Conservation (phyloP, 2,329 filamentous ascomycete species). For the Seiridium unicorne region DNA sequence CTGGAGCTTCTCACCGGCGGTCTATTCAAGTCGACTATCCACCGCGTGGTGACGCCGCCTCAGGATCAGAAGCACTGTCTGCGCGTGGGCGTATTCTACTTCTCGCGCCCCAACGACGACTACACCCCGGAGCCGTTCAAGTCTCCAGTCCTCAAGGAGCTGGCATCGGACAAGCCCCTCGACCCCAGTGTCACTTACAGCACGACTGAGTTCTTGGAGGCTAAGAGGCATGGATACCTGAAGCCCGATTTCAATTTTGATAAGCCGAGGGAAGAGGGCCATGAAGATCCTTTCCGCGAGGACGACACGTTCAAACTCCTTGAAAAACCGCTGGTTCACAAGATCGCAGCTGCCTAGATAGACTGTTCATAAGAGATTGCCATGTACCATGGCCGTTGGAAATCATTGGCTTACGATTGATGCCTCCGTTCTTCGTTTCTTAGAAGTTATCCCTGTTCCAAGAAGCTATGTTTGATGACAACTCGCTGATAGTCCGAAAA, state of each 20-base stretch:
- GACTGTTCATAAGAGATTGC: no score
- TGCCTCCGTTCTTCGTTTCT: no score
- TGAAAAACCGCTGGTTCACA: not conserved
- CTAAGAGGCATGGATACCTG: slow-evolving; percentile 2
- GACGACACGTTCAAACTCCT: not conserved
- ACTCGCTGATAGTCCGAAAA: no score
- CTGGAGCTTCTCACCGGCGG: slow-evolving; percentile 29
- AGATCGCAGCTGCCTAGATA: no score
- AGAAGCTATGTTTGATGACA: no score
- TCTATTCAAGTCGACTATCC: slow-evolving; percentile 29
- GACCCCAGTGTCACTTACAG: not conserved
- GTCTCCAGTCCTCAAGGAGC: slow-evolving; percentile 27
- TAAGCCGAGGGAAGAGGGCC: not conserved
- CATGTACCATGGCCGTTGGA: no score
- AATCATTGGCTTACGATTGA: no score
- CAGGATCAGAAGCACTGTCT: slow-evolving; percentile 32
- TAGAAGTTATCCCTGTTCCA: no score
- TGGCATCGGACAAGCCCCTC: not conserved
- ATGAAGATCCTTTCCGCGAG: not conserved
- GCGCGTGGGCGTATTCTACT: slow-evolving; percentile 37
- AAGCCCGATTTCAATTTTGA: not conserved
- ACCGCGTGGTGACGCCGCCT: slow-evolving; percentile 27
- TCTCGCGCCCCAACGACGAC: slow-evolving; percentile 35
- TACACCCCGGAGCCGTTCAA: slow-evolving; percentile 32
- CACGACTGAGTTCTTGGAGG: not conserved